These are phyloP conservation scores for Phytophthora rubi DNA, from an alignment of 352 stramenopile species.

Conservation along the genomic window DNA sequence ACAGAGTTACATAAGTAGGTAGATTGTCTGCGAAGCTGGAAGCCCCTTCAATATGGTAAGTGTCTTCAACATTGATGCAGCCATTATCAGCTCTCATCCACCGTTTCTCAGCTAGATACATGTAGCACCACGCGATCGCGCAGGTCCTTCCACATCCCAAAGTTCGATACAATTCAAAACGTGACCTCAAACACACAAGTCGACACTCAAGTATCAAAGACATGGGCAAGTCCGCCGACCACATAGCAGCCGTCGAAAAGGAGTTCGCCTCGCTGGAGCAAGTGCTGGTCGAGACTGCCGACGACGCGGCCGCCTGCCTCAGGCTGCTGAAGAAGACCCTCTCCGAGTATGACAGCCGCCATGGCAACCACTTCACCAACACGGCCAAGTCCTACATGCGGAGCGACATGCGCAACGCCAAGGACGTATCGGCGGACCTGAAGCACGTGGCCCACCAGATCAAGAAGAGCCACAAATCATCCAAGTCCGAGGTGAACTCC, in stretches of 20 bases:
- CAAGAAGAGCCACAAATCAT: constrained; percentile 16
- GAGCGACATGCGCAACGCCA: constrained; percentile 30
- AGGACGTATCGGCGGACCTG: constrained; percentile 28
- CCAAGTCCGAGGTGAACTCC: constrained; percentile 17
- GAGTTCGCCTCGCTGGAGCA: constrained; percentile 27
- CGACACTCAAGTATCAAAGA: neutral
- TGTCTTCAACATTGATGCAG: neutral
- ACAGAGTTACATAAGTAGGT: too few species aligned
- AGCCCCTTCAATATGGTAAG: neutral
- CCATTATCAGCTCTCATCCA: neutral
- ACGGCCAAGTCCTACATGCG: constrained; percentile 31
- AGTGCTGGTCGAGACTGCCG: constrained; percentile 21
- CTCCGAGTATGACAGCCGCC: constrained; percentile 26
- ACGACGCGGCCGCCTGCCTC: constrained; percentile 26
- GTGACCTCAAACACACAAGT: neutral
- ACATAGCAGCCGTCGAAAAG: constrained; percentile 9
- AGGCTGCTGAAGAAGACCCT: constrained; percentile 31
- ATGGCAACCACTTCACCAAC: constrained; percentile 21
- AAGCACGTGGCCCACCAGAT: constrained; percentile 28
- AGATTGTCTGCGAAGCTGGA: too few species aligned
- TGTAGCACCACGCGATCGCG: too few species aligned
- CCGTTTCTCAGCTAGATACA: neutral
- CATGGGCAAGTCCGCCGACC: constrained; percentile 25
- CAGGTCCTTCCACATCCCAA: neutral
- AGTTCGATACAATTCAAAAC: neutral